These are phyloP conservation scores for Neurospora discreta DNA, from an alignment of 495 filamentous ascomycete species.

Conservation along the genomic window DNA sequence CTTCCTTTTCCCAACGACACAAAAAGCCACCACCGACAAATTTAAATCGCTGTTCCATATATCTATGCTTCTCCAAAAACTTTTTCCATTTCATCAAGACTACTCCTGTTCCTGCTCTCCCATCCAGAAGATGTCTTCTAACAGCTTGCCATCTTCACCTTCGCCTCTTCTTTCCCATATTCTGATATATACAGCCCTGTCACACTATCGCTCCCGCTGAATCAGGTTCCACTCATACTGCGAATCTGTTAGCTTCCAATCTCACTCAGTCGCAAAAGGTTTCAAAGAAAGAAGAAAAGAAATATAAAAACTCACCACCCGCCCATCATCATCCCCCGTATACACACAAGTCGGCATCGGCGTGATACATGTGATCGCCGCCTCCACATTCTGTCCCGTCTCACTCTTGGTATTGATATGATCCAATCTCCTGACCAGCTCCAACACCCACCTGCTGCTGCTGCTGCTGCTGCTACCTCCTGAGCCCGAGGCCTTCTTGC, in stretches of 20 bases:
- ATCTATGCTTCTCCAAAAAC: not conserved
- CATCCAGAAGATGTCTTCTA: not conserved
- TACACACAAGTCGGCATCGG: slow-evolving; percentile 79
- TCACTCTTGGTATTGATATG: slow-evolving; percentile 67
- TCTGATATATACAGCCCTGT: not conserved
- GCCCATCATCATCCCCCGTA: slow-evolving; percentile 82
- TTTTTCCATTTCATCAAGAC: not conserved
- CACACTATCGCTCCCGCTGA: slow-evolving; percentile 44
- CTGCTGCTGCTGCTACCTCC: not conserved
- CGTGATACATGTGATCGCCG: slow-evolving; percentile 78
- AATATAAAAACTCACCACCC: slow-evolving; percentile 45
- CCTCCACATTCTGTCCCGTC: slow-evolving; percentile 61
- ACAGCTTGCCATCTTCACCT: not conserved
- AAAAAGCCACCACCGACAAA: not conserved
- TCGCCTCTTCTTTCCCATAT: not conserved
- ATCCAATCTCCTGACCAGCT: slow-evolving; percentile 63
- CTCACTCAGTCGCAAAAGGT: not conserved
- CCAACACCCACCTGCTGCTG: slow-evolving; percentile 34
- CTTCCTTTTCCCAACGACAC: not conserved
- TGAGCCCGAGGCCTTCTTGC: not conserved
- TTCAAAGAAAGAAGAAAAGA: not conserved
- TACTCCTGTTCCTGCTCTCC: not conserved
- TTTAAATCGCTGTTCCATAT: not conserved
- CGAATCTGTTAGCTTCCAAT: slow-evolving; percentile 12
- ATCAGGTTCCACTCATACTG: slow-evolving; percentile 87